Evolutionary conservation across 306 rosid genomes (phyloP).

Genomic region (Glycyrrhiza uralensis): DNA sequence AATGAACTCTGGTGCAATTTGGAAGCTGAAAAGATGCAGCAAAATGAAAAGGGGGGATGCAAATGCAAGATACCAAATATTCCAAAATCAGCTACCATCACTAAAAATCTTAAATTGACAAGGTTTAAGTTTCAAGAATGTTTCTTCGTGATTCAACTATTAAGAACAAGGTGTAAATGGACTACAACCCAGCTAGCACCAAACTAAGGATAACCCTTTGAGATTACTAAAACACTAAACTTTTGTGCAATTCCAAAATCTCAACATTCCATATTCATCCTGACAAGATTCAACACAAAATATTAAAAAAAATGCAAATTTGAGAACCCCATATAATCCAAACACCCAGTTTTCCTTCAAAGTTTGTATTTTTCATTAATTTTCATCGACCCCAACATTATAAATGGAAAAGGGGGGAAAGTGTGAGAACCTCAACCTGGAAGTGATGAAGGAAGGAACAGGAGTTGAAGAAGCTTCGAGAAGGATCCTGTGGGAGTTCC

Average conservation of each 20-base stretch:
- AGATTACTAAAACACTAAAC: not conserved
- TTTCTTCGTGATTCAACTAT: not conserved
- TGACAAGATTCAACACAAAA: not conserved
- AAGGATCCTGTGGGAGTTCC: constrained; percentile 72
- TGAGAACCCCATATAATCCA: not conserved
- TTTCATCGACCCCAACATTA: not conserved
- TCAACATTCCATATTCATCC: not conserved
- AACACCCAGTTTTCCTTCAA: not conserved
- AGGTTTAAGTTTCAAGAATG: not conserved
- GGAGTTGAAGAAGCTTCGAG: constrained; percentile 74
- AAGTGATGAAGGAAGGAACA: constrained; percentile 69
- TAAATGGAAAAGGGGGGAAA: not conserved
- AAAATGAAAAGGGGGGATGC: not conserved
- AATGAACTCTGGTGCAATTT: not conserved
- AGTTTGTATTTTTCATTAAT: not conserved
- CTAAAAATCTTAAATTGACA: not conserved
- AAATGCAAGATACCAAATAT: not conserved
- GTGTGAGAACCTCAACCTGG: constrained; percentile 54
- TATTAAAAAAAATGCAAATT: not conserved
- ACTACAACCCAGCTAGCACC: not conserved
- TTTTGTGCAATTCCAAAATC: not conserved
- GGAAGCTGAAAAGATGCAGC: not conserved
- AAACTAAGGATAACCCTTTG: not conserved
- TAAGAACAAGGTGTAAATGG: not conserved
- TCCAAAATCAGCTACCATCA: not conserved